Percentiles rank a stretch among this genome's conserved stretches.
phyloP scores from a whole-genome alignment of 2,329 filamentous ascomycete genomes.

The Myriosclerotinia scirpicola region DNA sequence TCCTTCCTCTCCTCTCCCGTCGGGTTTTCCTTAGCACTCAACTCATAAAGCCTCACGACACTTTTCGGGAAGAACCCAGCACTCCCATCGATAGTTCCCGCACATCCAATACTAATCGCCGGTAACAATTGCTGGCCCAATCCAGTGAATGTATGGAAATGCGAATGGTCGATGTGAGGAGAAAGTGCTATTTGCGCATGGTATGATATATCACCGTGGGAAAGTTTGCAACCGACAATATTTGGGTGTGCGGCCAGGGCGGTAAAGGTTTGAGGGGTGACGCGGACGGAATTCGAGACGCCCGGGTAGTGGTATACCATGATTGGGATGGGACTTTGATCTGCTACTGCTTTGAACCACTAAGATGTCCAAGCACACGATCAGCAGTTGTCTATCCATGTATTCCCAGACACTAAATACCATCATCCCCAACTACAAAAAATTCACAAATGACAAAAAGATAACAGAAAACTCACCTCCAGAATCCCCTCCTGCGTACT shows the following conservation, averaged over 20 bases:
- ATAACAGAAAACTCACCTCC: constrained; percentile 45
- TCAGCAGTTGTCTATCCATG: neutral
- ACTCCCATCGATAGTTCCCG: constrained; percentile 65
- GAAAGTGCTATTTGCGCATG: constrained; percentile 61
- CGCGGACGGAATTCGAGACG: constrained; percentile 63
- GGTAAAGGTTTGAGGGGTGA: constrained; percentile 58
- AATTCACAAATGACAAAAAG: constrained; percentile 57
- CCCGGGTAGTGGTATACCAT: constrained; percentile 54
- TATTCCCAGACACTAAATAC: no score
- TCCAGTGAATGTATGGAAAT: constrained; percentile 63
- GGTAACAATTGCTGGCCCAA: constrained; percentile 66
- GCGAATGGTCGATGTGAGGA: constrained; percentile 57
- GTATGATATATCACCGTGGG: constrained; percentile 65
- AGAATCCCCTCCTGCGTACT: constrained; percentile 58
- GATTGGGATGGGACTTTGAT: constrained; percentile 23
- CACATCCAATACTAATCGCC: constrained; percentile 60
- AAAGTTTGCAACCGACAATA: constrained; percentile 69
- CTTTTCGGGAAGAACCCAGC: constrained; percentile 65
- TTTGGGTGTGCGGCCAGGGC: constrained; percentile 61
- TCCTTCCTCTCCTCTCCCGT: constrained; percentile 48
- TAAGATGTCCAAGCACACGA: constrained; percentile 24
- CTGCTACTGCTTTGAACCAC: constrained; percentile 21
- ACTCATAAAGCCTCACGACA: constrained; percentile 56
- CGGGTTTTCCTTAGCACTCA: constrained; percentile 44
- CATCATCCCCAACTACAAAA: no score